phyloP scores from a whole-genome alignment of 495 filamentous ascomycete species.

The Penicillium odoratum region DNA sequence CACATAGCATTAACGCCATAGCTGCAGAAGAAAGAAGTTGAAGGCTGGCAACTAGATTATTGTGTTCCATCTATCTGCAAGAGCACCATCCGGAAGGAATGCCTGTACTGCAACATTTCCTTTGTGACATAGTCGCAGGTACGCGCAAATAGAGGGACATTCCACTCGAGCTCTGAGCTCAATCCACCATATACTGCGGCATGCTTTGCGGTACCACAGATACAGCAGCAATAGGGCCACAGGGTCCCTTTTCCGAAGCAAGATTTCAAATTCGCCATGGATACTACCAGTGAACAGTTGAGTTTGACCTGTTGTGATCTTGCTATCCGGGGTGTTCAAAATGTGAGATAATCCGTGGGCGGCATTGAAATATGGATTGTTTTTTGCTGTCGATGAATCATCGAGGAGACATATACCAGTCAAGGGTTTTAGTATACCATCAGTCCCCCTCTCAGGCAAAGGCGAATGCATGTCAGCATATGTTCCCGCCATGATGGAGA shows the following conservation, averaged over 20 bases:
- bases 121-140: constrained; percentile 31
- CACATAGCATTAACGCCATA: no score
- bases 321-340: constrained; percentile 24
- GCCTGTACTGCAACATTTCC: constrained; percentile 25
- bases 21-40: no score
- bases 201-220: constrained; percentile 46
- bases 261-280: constrained; percentile 27
- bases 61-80: not conserved
- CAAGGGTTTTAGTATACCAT: constrained; percentile 34
- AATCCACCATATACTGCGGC: constrained; percentile 46
- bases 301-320: constrained; percentile 26
- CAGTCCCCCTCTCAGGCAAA: constrained; percentile 30
- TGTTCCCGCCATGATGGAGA: constrained; percentile 33
- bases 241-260: constrained; percentile 40
- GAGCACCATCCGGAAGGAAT: constrained; percentile 23
- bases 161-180: constrained; percentile 42
- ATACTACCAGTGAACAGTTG: constrained; percentile 30
- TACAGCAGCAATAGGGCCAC: constrained; percentile 45
- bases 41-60: no score
- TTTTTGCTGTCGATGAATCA: constrained; percentile 33
- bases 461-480: constrained; percentile 32
- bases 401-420: constrained; percentile 32
- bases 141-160: constrained; percentile 44
- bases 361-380: constrained; percentile 41
- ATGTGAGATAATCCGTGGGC: constrained; percentile 36